Base-by-base conservation (phyloP, 2,329 filamentous ascomycete genomes). In the Aureobasidium mangrovei region DNA sequence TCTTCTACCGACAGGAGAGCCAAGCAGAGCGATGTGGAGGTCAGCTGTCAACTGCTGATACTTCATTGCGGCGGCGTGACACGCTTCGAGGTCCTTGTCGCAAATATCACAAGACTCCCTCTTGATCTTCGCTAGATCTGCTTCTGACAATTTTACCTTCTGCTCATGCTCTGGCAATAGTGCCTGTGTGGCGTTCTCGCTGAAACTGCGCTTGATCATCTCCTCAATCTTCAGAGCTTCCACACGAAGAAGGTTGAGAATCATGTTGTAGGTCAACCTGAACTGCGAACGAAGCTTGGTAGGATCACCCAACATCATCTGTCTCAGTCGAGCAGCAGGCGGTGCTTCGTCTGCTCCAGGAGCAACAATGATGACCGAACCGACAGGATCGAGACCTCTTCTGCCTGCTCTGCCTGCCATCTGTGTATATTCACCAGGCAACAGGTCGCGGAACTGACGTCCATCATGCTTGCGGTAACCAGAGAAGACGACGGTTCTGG, bases 121-220 rank as follows among this genome's bases (percentile, higher is more conserved):
- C 70, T 91, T 94, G 65, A 97, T 82, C 71, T 91, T 95, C 53
- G 84, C 89, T 54, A 98, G 72, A 71, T 94, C 91, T 3, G 88
- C 91, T 68, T 98, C 91, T 0, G 91, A 94, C 2, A 95, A 62
- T 67, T 91, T 90, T 58, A 98, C 89, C 56, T 90, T 86, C 70
- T 95, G 95, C 70, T 98, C 91, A 63, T 97, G 91, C 69, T 97
- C 91, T 0, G 93, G 93, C 1, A 97, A 76, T 9, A 97, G 73
- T 58, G 94, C 91, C 66, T 98, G 93, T 0, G 91, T 97, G 27
- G 91, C 91, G 70, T 98, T 93, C 69, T 98, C 93, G 51, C 91
- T 96, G 76, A 98, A 98, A 69, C 91, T 96, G 60, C 93, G 86
- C 78, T 98, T 98, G 75, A 98, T 98, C 93, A 98, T 98, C 71